Conservation (phyloP, 257 asterid species). For the Przewalskia tangutica region DNA sequence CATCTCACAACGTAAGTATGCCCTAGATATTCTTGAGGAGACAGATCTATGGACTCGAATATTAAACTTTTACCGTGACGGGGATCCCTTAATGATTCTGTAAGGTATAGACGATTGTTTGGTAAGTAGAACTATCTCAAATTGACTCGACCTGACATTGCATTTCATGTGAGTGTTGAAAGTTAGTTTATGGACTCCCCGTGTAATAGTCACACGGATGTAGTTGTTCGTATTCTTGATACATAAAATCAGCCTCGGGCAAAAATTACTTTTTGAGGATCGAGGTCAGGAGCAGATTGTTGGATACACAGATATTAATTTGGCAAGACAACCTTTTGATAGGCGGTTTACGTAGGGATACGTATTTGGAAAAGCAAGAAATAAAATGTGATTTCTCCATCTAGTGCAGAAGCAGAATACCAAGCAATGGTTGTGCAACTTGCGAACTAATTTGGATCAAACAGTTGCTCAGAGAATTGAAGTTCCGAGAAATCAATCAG, state of each 20-base stretch:
- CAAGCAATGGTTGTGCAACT: neutral
- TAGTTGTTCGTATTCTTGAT: neutral
- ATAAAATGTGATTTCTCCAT: neutral
- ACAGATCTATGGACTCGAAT: no score
- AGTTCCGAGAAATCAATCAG: no score
- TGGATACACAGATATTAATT: neutral
- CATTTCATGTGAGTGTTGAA: neutral
- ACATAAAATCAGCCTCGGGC: neutral
- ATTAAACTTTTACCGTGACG: no score
- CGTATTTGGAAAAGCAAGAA: neutral
- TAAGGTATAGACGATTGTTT: no score
- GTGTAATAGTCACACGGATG: neutral
- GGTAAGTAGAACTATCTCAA: neutral
- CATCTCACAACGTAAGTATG: no score
- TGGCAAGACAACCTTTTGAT: neutral
- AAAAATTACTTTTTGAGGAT: neutral
- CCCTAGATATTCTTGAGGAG: no score
- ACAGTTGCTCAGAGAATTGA: neutral
- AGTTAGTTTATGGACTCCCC: neutral
- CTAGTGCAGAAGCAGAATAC: neutral
- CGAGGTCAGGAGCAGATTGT: neutral
- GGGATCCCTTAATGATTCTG: no score
- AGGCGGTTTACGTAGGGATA: neutral
- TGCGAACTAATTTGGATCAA: neutral
- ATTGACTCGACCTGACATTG: neutral